Evolutionary conservation across 2,329 filamentous ascomycete genomes (phyloP), one percentile per base, ranked within the genome.

Genomic region (Nigrograna mackinnonii): DNA sequence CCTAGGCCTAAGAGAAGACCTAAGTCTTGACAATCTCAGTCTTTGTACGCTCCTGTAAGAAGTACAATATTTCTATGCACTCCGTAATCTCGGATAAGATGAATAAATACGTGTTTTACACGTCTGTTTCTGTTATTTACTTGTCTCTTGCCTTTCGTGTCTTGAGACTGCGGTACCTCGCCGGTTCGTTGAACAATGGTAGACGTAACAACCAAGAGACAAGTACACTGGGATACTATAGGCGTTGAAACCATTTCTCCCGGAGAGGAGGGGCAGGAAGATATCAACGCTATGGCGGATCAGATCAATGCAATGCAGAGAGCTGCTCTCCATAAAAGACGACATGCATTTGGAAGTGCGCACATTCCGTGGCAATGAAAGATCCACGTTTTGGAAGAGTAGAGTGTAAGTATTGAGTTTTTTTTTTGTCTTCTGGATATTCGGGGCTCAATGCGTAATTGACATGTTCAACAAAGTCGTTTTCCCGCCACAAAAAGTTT

Each of bases 291-390:
- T 2, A 70, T 74, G 12, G 72, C 70, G 31, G 68, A 73, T 19
- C 66, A 71, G 53, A 73, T 76, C 59, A 76, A 75, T 46, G 56
- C 60, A 4, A 74, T 74, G 19, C 72, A 75, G 47, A 67, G 67
- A 49, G 67, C 69, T 35, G 70, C 72, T 41, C 76, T 66, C 46
- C 75, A 76, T 39, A 62, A 67, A 34, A 61, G 68, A 46, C 55
- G 68, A 7, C 68, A 72, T 45, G 62, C 58, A 36, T 72, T 39
- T 19, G 21, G 39, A 16, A 28, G 37, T 39, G 4, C 55, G 55
- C 53, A 71, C 61, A 51, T 54, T 59, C 26, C 56, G 52, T 41
- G 34, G 20, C 5, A 37, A 9, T 37, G 11, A 30, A 59, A 3
- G 41, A 51, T 30, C n/a, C n/a, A n/a, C n/a, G n/a, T n/a, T n/a